Evolutionary conservation across 805 yeast genomes (phyloP), one percentile per base, ranked within the genome.

Genomic region (Kuraishia piskuri): DNA sequence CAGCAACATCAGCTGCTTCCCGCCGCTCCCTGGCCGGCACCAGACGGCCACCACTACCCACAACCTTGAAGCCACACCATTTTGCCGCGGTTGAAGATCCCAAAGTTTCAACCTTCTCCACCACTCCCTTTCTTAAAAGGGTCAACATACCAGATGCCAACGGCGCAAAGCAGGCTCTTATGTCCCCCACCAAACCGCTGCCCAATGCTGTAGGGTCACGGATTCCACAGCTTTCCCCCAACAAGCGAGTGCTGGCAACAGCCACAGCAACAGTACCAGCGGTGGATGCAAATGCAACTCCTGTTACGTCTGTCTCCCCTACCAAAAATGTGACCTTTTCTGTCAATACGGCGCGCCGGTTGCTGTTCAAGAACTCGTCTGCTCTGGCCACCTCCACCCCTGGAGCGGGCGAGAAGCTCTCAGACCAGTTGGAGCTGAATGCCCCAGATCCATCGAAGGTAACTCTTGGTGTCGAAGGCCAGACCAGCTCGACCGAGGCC

Each of bases 91-190:
- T 31, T 12, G 40, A 31, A 12, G 55, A 50, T 12, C 14, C 25
- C n/a, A 17, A 46, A 7, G 49, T 23, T 12, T n/a, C 52, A 2
- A 17, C 48, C 17, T 58, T 62, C 37, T 59, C 63, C 7, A 58
- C 62, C 1, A 61, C 64, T 9, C 65, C 65, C 14, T 57, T 57
- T 36, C 37, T 61, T 12, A 53, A 58, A 8, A 60, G 55, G 25
- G 54, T 57, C 24, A 37, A 25, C 4, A 45, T 48, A 50, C 46
- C 54, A 24, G 17, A 10, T 31, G 40, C 40, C 7, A 31, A 31
- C 3, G 40, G 40, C n/a, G n/a, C n/a, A 8, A 31, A 14, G 23
- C 22, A 7, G 48, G 53, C 36, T 36, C 52, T 10, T 12, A 52
- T n/a, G 21, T 47, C 49, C 5, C 49, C 46, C 3, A 46, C 36